Base-by-base conservation (phyloP, 176 grass and related monocot species). In the Typha latifolia region DNA sequence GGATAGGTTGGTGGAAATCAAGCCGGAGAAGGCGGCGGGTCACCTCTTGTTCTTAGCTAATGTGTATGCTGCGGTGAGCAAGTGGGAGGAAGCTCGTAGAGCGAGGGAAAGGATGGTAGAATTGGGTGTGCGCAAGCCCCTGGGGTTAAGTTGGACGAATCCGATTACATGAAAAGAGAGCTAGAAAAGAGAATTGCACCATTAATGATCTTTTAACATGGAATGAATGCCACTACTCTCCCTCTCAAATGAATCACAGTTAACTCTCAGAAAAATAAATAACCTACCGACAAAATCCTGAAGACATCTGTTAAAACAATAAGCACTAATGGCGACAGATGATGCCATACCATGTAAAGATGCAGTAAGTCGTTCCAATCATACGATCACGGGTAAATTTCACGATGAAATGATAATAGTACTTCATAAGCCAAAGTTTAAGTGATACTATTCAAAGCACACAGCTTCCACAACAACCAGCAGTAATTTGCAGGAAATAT, bases 31-130 rank as follows among this genome's bases (percentile, higher is more conserved):
- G 43, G 86, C 72, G 24, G 72, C 77, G 23, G 85, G 87, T 20
- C 66, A 87, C 70, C 80, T 90, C 50, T 79, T 87, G 47, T 66
- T 87, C 10, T 47, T 87, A n/a, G 75, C 84, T 3, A 86, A 90
- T 69, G 81, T 86, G 66, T 81, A 96, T 71, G 80, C 80, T 5
- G 37, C 15, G 0, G 59, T 53, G 14, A 69, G 66, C 48, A 80
- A 78, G 65, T 86, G 75, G 75, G 81, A 78, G 22, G 66, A 80
- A 32, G 82, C 78, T 70, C 49, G 5, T 14, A 66, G 51, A 47
- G 74, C 81, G 64, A 80, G 87, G 76, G 77, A 78, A 64, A 73
- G 72, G 79, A 66, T 88, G 66, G 55, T 73, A 61, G 51, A 53
- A 21, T 66, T 78, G 47, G 63, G 72, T 27, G 72, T 79, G 26